Evolutionary conservation across 148 eudicot species (phyloP), one percentile per base, ranked within the genome.

Genomic region (Fagopyrum homotropicum): DNA sequence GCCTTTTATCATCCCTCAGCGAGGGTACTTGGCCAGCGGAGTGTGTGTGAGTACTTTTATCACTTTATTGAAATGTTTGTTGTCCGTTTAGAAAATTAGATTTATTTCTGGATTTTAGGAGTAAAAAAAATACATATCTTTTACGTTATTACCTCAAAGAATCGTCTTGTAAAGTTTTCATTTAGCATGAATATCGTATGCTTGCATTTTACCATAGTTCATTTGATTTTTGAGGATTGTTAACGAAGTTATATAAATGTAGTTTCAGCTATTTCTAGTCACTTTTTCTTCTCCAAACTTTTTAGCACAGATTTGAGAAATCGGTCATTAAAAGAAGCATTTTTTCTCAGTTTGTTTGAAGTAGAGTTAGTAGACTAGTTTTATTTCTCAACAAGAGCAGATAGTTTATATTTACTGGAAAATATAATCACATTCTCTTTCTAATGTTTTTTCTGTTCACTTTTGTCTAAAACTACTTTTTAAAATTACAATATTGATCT

Each of bases 21-120:
- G 97, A 90, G 81, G 99, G 99, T 77, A 72, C 81, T 64, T 95
- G 99, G 99, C 97, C 99, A 76, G 91, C 99, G 1, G 93, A 95
- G 83, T 95, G 99, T 81, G 96, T 88, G 97, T 95, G 85, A 89
- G 98, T 89, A 66, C 29, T 73, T 47, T 69, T 72, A 14, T 29
- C 30, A 76, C 30, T 60, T 48, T 48, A n/a, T 64, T 45, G 40
- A 45, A 63, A 66, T 66, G 30, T 43, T 14, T 35, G 45, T 46
- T 35, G 47, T 40, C 71, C 46, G 14, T 66, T 66, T 14, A 4
- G 47, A 35, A 12, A 7, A 35, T 15, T 66, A 66, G 17, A 35
- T 22, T 11, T 66, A 17, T 40, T 66, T 60, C 47, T 15, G 43
- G 19, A 43, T 7, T 45, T 16, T 14, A 66, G 47, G 45, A 5